Base-by-base conservation (phyloP, 768 basidiomycete genomes). In the Hemileccinum rubropunctum region DNA sequence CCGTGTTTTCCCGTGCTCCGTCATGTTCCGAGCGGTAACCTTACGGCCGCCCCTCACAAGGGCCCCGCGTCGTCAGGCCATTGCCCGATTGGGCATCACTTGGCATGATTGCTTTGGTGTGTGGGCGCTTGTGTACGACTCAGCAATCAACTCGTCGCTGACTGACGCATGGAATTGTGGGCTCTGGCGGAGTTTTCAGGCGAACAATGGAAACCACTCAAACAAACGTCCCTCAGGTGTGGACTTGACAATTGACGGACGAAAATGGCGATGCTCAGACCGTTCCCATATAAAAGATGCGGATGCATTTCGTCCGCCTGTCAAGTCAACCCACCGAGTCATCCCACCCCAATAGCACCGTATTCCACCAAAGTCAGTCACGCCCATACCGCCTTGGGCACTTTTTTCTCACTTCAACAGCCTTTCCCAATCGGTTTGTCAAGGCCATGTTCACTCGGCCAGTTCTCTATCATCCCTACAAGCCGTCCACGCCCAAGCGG, bases 381-480 rank as follows among this genome's bases (percentile, higher is more conserved):
- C 12, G 7, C 6, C 18, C 32, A 10, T 39, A 23, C 23, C 23
- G 23, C 6, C 42, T 37, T 2, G 11, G 21, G 8, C 1, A 21
- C 13, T 21, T 23, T 47, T 21, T 33, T 34, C 39, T 40, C 45
- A 37, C 7, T 28, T 6, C 28, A 10, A 20, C 15, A 6, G 15
- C 26, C 39, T 32, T 15, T 5, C 26, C 14, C 23, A 33, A 44
- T 23, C 27, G 10, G 35, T 18, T 48, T 40, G 30, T 26, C 14
- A 39, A 50, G 20, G 42, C 8, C 32, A 63, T 69, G 67, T 63
- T 57, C 28, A 43, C 45, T 13, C 55, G 52, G 10, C 54, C 51
- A 20, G 28, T 35, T 4, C 20, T 27, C 15, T 44, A 58, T 34
- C 48, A 59, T 27, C 62, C 60, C 13, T 53, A 53, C 40, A 63